A percentile compares a stretch with the other conserved stretches of the same genome.
phyloP scores from a whole-genome alignment of 805 yeast species.

The Saccharomyces kudriavzevii region DNA sequence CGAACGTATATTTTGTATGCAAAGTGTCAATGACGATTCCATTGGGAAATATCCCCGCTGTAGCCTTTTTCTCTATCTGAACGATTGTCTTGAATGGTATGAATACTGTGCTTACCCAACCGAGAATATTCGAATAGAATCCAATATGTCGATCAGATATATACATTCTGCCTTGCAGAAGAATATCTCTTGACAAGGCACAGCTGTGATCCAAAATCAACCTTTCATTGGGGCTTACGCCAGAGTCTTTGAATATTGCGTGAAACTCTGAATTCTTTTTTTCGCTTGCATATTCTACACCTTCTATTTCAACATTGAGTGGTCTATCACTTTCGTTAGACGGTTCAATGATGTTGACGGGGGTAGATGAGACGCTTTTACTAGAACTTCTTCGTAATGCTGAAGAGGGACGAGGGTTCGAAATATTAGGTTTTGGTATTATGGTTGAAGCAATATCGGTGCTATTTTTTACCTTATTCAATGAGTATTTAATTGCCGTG shows the following conservation, averaged over 20 bases:
- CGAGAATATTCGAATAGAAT: conserved; percentile 60
- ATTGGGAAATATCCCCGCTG: conserved; percentile 63
- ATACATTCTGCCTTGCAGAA: conserved; percentile 60
- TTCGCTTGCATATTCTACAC: conserved; percentile 34
- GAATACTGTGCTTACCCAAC: conserved; percentile 52
- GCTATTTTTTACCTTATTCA: conserved; percentile 9
- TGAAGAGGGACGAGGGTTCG: background rate
- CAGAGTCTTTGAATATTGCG: conserved; percentile 42
- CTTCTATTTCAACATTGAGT: conserved; percentile 13
- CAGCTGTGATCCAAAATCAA: conserved; percentile 57
- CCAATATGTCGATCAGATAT: conserved; percentile 47
- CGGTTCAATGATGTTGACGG: conserved; percentile 6
- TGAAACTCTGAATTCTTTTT: conserved; percentile 57
- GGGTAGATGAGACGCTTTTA: background rate
- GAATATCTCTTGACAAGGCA: conserved; percentile 57
- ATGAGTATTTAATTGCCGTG: conserved; percentile 8
- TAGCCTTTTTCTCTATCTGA: conserved; percentile 54
- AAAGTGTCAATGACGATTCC: conserved; percentile 57
- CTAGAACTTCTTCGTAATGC: background rate
- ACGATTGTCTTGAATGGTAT: conserved; percentile 56
- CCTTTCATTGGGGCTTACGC: conserved; percentile 40
- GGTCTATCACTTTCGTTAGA: conserved; percentile 13
- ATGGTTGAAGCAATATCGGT: conserved; percentile 4
- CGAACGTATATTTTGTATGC: conserved; percentile 56
- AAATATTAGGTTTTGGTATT: background rate